Conservation (phyloP, 768 basidiomycete species). For the Suillus ampliporus region DNA sequence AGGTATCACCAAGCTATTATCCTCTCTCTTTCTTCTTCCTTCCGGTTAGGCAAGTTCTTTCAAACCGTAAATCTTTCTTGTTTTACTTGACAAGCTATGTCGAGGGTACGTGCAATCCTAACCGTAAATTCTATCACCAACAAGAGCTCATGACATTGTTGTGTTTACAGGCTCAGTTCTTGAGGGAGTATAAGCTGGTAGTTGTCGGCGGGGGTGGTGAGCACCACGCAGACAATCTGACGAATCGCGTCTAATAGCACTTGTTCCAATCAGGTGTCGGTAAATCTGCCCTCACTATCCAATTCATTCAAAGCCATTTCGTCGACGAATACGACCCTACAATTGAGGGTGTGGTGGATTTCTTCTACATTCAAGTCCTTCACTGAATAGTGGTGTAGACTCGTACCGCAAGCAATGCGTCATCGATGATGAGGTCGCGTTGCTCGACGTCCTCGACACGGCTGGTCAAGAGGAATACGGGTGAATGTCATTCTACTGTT, state of each 20-base stretch:
- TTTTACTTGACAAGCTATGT: conserved; percentile 28
- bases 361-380: conserved; percentile 2
- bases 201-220: conserved; percentile 97
- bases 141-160: conserved; percentile 10
- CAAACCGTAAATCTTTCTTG: conserved; percentile 5
- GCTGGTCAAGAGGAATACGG: conserved; percentile 99
- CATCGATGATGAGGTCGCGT: conserved; percentile 98
- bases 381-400: conserved; percentile 53
- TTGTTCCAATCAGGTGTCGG: conserved; percentile 46
- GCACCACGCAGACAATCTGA: conserved; percentile 34
- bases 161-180: conserved; percentile 71
- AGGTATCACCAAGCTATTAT: background rate
- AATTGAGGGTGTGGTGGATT: conserved; percentile 70
- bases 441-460: conserved; percentile 96
- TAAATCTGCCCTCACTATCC: conserved; percentile 95
- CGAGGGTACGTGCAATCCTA: conserved; percentile 29
- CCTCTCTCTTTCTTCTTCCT: conserved; percentile 8
- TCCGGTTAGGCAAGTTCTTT: background rate
- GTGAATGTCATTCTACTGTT: conserved; percentile 50
- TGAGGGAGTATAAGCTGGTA: conserved; percentile 98
- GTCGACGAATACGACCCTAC: conserved; percentile 96
- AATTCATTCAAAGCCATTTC: conserved; percentile 96
- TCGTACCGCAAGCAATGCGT: conserved; percentile 98
- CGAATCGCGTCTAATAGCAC: background rate
- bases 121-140: background rate